Base-by-base conservation (phyloP, 2,329 filamentous ascomycete genomes). In the Xylaria multiplex region DNA sequence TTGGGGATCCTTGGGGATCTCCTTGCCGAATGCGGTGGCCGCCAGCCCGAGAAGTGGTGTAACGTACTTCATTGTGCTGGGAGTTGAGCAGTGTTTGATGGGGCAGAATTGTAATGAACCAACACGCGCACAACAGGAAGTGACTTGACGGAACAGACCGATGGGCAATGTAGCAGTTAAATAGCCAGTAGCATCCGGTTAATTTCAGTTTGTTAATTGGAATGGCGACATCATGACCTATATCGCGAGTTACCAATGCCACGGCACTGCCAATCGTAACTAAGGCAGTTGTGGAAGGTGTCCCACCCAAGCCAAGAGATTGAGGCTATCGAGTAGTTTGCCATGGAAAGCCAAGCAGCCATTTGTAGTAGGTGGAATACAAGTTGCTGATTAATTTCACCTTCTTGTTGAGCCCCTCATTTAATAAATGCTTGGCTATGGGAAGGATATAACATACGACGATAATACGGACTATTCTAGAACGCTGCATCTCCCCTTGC, bases 141-240 rank as follows among this genome's bases (percentile, higher is more conserved):
- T 24, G 13, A 13, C 45, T 27, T 13, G 19, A 11, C 45, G 27
- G 22, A 14, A 40, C 13, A 40, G 37, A 5, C 13, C 13, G 37
- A 14, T 5, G 27, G 45, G 13, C 8, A 48, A 3, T 9, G 22
- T 24, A 48, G n/a, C 45, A 48, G 27, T 48, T 22, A 24, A 48
- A 48, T 24, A 24, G 27, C 9, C 19, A 4, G 11, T 3, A 22
- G 1, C 14, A 35, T n/a, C 14, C 24, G 16, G 48, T 9, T 5
- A 35, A 30, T 50, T 50, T 16, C 8, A 50, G 16, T 30, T 32
- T 16, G 4, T 16, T 2, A 1, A 16, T n/a, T 16, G 4, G 35
- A 19, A 50, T 50, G 48, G 48, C 48, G 48, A 50, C 27, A 50
- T 50, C 48, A 32, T 30, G 48, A n/a, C 24, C 14, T 50, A 30